phyloP scores from a whole-genome alignment of 2,329 filamentous ascomycete genomes.

The Thielaviopsis ethacetica region DNA sequence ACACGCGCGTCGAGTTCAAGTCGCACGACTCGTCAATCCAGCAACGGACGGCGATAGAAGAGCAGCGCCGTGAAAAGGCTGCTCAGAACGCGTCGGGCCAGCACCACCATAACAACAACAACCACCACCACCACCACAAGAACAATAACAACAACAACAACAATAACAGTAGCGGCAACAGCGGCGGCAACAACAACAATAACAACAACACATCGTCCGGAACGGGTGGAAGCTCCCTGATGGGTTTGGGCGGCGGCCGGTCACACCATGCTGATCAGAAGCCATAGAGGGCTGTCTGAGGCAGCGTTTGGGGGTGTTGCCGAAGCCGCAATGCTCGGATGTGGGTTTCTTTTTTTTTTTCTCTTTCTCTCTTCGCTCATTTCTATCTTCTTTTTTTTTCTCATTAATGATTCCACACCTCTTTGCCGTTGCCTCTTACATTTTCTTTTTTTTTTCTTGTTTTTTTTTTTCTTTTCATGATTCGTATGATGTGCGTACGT shows the following conservation, averaged over 20 bases:
- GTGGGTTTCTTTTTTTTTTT: neutral
- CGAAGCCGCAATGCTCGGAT: neutral
- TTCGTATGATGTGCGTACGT: too few species aligned
- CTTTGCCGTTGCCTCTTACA: neutral
- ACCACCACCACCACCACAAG: neutral
- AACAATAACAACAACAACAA: neutral
- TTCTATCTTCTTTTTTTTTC: neutral
- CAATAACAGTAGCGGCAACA: neutral
- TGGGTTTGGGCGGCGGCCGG: neutral
- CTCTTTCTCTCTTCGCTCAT: neutral
- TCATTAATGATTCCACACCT: neutral
- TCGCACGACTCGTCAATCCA: constrained; percentile 92
- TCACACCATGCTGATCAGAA: constrained; percentile 6
- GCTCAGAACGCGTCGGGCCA: constrained; percentile 22
- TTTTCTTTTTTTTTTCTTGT: neutral
- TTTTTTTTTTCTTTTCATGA: neutral
- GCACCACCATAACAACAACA: constrained; percentile 19
- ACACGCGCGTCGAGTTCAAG: constrained; percentile 89
- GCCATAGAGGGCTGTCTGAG: constrained; percentile 1
- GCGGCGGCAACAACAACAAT: neutral
- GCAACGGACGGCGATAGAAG: constrained; percentile 77
- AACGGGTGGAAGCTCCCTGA: neutral
- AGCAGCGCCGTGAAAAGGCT: constrained; percentile 75
- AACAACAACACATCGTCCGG: neutral
- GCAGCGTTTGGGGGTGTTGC: neutral